Evolutionary conservation across 371 early-diverging fungal species (phyloP).

Genomic region (Mucor racemosus): DNA sequence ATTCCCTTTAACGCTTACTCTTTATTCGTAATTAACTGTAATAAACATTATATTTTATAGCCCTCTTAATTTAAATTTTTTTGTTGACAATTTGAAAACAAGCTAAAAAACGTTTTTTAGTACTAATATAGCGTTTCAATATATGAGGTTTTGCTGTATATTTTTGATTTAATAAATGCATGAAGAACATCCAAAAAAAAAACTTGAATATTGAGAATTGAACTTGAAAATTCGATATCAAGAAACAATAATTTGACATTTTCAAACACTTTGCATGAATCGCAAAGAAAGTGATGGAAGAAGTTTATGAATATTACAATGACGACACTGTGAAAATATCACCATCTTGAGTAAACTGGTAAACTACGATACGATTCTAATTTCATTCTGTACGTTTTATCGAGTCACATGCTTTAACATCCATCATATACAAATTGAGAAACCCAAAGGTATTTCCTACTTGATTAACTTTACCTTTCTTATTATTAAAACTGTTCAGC

Average conservation of each 20-base stretch:
- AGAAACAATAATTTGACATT: background rate
- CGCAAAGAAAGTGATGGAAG: background rate
- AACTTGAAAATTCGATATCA: too few relatives aligned
- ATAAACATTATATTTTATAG: too few relatives aligned
- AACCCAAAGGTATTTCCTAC: background rate
- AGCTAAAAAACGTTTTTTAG: too few relatives aligned
- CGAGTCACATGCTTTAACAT: conserved; percentile 2
- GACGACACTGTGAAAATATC: conserved; percentile 1
- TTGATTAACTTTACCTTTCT: background rate
- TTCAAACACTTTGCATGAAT: background rate
- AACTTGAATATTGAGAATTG: too few relatives aligned
- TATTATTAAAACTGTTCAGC: too few relatives aligned
- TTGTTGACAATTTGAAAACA: too few relatives aligned
- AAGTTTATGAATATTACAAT: background rate
- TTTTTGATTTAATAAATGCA: too few relatives aligned
- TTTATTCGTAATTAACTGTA: background rate
- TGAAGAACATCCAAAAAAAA: too few relatives aligned
- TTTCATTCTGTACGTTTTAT: background rate
- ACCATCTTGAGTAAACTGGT: background rate
- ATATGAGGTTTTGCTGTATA: too few relatives aligned
- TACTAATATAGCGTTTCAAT: too few relatives aligned
- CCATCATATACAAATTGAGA: background rate
- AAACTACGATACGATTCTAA: conserved; percentile 3
- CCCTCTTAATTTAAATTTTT: too few relatives aligned
- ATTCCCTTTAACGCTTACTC: background rate